A percentile compares a stretch with the other conserved stretches of the same genome.
These are phyloP conservation scores for Pichia sp. DNA, from an alignment of 1,139 yeast species.

Conservation along the genomic window DNA sequence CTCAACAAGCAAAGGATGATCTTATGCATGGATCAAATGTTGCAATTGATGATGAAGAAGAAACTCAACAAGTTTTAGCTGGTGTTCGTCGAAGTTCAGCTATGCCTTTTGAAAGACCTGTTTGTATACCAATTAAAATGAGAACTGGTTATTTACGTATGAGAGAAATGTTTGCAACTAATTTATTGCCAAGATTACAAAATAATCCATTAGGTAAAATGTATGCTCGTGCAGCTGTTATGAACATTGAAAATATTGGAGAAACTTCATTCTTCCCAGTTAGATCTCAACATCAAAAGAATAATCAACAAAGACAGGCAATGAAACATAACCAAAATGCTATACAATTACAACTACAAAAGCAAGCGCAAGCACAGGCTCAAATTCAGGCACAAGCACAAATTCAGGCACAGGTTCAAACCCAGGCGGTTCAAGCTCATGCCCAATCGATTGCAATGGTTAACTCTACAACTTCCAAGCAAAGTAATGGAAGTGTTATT, in stretches of 20 bases:
- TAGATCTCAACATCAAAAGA: conserved; percentile 44
- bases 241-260: conserved; percentile 57
- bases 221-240: conserved; percentile 70
- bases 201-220: conserved; percentile 56
- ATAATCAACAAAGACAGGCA: conserved; percentile 15
- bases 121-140: conserved; percentile 61
- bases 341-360: conserved; percentile 19
- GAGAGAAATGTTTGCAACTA: conserved; percentile 75
- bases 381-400: conserved; percentile 4
- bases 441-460: neutral
- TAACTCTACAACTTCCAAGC: neutral
- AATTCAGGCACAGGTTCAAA: conserved; percentile 5
- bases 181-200: conserved; percentile 40
- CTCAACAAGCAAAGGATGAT: conserved; percentile 43
- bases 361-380: conserved; percentile 13
- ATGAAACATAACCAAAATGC: conserved; percentile 12
- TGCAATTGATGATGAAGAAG: conserved; percentile 72
- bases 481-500: neutral
- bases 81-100: conserved; percentile 83
- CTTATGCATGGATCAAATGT: conserved; percentile 35
- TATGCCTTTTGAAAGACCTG: conserved; percentile 73
- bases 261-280: conserved; percentile 51
- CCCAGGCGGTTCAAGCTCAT: conserved; percentile 1
- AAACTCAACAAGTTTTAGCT: conserved; percentile 84
- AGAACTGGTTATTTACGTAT: conserved; percentile 71